Conservation (phyloP, 805 yeast species). For the Yarrowia sp. region DNA sequence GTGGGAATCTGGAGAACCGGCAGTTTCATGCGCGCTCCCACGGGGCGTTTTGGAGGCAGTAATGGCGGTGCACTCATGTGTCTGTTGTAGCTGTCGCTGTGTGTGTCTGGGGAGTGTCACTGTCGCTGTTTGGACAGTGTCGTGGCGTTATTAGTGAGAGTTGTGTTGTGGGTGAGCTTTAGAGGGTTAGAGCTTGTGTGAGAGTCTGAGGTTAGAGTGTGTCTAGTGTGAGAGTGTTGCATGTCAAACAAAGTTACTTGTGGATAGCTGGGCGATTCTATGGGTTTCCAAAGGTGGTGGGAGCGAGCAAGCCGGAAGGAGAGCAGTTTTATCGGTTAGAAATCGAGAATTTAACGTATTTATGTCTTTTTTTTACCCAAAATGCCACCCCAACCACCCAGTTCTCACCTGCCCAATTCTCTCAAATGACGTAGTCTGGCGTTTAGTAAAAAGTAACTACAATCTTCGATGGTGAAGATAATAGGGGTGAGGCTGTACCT, state of each 20-base stretch:
- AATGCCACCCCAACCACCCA: too few relatives aligned
- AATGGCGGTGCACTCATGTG: slow-evolving; percentile 34
- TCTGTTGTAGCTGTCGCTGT: background rate
- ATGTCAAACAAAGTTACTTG: background rate
- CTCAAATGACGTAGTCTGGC: slow-evolving; percentile 17
- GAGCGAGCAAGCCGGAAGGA: too few relatives aligned
- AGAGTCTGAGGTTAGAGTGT: background rate
- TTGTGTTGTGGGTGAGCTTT: slow-evolving; percentile 7
- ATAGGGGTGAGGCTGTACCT: slow-evolving; percentile 8
- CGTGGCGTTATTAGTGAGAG: slow-evolving; percentile 10
- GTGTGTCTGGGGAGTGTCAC: background rate
- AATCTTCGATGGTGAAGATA: background rate
- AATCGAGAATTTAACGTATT: too few relatives aligned
- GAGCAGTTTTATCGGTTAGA: too few relatives aligned
- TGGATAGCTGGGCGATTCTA: too few relatives aligned
- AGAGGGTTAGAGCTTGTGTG: background rate
- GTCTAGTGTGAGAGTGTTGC: background rate
- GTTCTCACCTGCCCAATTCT: background rate
- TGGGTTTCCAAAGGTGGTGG: too few relatives aligned
- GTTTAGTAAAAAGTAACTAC: slow-evolving; percentile 1
- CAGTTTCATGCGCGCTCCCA: slow-evolving; percentile 42
- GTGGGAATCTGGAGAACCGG: slow-evolving; percentile 44
- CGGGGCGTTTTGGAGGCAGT: slow-evolving; percentile 37
- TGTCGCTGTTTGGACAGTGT: background rate
- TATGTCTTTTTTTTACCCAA: too few relatives aligned